Evolutionary conservation across 495 filamentous ascomycete species (phyloP), one percentile per base, ranked within the genome.

Genomic region (Penicillium coffeae): DNA sequence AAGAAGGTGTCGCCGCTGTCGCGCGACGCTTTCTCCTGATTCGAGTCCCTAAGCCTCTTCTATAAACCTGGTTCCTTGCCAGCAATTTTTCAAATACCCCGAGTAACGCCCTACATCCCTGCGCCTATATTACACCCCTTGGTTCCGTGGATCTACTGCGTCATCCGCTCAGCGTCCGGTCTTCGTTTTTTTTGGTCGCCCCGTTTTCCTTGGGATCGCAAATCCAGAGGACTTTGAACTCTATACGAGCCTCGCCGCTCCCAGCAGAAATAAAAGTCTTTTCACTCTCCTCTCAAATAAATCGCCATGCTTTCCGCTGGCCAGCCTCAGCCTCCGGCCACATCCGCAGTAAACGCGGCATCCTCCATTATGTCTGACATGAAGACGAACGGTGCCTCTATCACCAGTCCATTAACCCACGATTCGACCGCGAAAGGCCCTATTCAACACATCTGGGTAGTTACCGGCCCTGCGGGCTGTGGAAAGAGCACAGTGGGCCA

Each of bases 381-480:
- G 5, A 15, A 55, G 22, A 22, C 53, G 51, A 63, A 57, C 37
- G 38, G 42, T 8, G 38, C 47, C 14, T 54, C 38, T 32, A 58
- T 62, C 43, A 54, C 51, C 25, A 60, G 56, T 14, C 40, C 54
- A 43, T 52, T 62, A 52, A 50, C 48, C 16, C 21, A 53, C 12
- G 54, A 56, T 3, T 51, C 55, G n/a, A 21, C 47, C 14, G 42
- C n/a, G n/a, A n/a, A 33, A 20, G 46, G 59, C 1, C 53, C 61
- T 13, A 66, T 82, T 51, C 87, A 88, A 52, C 90, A 96, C 64
- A 95, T 99, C 66, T 96, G 88, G 86, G 82, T 97, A 52, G 88
- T 99, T n/a, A 96, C 93, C 0, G 94, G 94, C 6, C 94, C 94
- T 13, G 91, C 94, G 14, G 94, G 94, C 12, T 96, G 90, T 58